Percentiles rank a stretch among this genome's conserved stretches.
Evolutionary conservation across 208 protist genomes (phyloP).

Genomic region (Leishmania tropica): DNA sequence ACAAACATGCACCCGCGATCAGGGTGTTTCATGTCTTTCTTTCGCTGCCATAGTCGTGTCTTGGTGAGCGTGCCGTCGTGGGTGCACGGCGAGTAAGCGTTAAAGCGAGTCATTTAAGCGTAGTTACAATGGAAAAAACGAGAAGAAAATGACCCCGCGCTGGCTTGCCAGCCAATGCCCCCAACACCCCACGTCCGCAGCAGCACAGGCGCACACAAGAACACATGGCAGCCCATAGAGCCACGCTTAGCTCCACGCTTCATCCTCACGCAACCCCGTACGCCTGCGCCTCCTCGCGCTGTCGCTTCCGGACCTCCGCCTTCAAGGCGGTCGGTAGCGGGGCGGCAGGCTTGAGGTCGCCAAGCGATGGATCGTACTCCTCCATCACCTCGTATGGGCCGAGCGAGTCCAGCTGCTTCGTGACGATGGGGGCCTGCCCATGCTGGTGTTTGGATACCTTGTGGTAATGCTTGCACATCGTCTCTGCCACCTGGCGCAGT

Average conservation of each 20-base stretch:
- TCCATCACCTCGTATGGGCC: slow-evolving; percentile 91
- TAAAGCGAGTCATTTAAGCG: slow-evolving; percentile 18
- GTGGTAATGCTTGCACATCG: slow-evolving; percentile 83
- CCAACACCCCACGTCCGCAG: neutral
- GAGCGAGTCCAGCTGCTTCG: slow-evolving; percentile 86
- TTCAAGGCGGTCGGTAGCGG: slow-evolving; percentile 58
- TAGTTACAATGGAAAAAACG: slow-evolving; percentile 6
- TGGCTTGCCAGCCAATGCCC: neutral
- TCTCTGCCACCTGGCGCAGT: slow-evolving; percentile 75
- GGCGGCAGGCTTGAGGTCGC: slow-evolving; percentile 73
- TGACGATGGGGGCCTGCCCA: slow-evolving; percentile 85
- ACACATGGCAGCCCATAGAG: neutral
- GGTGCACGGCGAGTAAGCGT: neutral
- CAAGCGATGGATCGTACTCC: slow-evolving; percentile 86
- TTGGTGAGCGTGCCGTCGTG: neutral
- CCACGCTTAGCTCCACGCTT: neutral
- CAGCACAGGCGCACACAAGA: neutral
- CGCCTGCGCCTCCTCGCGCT: slow-evolving; percentile 27
- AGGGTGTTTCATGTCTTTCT: neutral
- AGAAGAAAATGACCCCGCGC: slow-evolving; percentile 5
- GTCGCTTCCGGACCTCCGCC: slow-evolving; percentile 31
- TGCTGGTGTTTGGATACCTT: slow-evolving; percentile 82
- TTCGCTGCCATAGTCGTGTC: neutral
- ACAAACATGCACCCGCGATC: neutral
- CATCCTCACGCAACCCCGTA: neutral